Conservation (phyloP, 768 basidiomycete species). For the Pisolithus albus region DNA sequence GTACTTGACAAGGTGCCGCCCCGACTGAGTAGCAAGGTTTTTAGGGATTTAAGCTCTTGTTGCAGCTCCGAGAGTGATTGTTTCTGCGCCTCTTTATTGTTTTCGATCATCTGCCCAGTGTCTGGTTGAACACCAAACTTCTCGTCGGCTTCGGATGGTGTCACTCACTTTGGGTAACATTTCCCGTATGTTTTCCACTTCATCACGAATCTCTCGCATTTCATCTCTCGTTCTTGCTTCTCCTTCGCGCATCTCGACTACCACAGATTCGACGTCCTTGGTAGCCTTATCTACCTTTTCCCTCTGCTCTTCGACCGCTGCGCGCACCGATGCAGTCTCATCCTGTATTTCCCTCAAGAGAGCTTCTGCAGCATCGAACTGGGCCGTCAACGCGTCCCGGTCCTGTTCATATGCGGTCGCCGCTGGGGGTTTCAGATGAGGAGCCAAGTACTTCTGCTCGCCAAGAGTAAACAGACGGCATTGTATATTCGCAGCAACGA, state of each 20-base stretch:
- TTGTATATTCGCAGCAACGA: background rate
- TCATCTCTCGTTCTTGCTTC: conserved; percentile 79
- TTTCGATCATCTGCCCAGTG: conserved; percentile 78
- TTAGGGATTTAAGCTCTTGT: conserved; percentile 90
- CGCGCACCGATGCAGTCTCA: conserved; percentile 66
- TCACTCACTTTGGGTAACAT: conserved; percentile 81
- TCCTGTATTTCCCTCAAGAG: conserved; percentile 74
- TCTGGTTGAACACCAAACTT: conserved; percentile 1
- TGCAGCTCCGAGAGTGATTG: conserved; percentile 83
- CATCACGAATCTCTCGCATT: conserved; percentile 86
- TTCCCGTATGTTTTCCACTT: conserved; percentile 83
- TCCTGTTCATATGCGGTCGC: conserved; percentile 87
- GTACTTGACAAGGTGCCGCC: conserved; percentile 41
- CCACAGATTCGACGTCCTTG: conserved; percentile 62
- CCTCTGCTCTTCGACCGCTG: conserved; percentile 71
- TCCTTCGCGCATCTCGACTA: conserved; percentile 68
- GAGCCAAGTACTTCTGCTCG: conserved; percentile 81
- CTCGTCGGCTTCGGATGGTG: background rate
- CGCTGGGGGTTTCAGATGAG: conserved; percentile 84
- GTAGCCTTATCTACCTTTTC: conserved; percentile 66
- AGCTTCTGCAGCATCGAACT: conserved; percentile 84
- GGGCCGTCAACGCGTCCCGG: conserved; percentile 73
- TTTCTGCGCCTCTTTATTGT: conserved; percentile 79
- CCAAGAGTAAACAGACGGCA: background rate
- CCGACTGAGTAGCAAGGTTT: conserved; percentile 77